These are phyloP conservation scores for Xylaria telfairii DNA, from an alignment of 495 filamentous ascomycete species.

Conservation along the genomic window DNA sequence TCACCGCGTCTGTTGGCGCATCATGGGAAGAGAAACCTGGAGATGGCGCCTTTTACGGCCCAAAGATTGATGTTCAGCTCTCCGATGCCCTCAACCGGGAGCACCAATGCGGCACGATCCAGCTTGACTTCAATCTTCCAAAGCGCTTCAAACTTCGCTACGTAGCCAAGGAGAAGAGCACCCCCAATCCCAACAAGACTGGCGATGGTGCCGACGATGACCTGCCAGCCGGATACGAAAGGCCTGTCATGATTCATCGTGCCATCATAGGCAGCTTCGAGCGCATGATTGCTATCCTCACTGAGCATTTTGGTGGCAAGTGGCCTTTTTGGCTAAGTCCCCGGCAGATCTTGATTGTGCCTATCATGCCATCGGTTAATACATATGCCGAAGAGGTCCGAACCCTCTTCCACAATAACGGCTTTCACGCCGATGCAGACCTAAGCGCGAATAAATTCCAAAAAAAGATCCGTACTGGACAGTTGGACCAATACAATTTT, in stretches of 20 bases:
- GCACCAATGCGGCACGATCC: too few species aligned
- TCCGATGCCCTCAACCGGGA: too few species aligned
- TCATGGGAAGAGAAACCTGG: too few species aligned
- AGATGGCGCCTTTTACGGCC: too few species aligned
- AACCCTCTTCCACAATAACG: conserved; percentile 58
- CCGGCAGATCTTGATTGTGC: conserved; percentile 87
- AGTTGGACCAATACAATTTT: conserved; percentile 88
- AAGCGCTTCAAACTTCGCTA: too few species aligned
- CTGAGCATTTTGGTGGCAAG: conserved; percentile 93
- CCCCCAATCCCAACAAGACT: too few species aligned
- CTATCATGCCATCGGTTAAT: conserved; percentile 81
- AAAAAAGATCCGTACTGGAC: conserved; percentile 91
- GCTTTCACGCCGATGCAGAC: conserved; percentile 84
- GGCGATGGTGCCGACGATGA: too few species aligned
- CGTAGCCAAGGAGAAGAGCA: too few species aligned
- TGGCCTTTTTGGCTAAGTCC: conserved; percentile 99
- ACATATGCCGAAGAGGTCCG: conserved; percentile 88
- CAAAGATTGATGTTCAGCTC: too few species aligned
- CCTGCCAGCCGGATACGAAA: conserved; percentile 49
- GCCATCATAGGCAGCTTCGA: conserved; percentile 93
- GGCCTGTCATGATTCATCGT: conserved; percentile 95
- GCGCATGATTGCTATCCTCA: conserved; percentile 91
- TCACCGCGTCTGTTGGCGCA: too few species aligned
- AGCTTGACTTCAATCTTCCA: too few species aligned
- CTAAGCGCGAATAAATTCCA: conserved; percentile 88